These are phyloP conservation scores for Camellia oleifera DNA, from an alignment of 179 eudicot species.

Conservation along the genomic window DNA sequence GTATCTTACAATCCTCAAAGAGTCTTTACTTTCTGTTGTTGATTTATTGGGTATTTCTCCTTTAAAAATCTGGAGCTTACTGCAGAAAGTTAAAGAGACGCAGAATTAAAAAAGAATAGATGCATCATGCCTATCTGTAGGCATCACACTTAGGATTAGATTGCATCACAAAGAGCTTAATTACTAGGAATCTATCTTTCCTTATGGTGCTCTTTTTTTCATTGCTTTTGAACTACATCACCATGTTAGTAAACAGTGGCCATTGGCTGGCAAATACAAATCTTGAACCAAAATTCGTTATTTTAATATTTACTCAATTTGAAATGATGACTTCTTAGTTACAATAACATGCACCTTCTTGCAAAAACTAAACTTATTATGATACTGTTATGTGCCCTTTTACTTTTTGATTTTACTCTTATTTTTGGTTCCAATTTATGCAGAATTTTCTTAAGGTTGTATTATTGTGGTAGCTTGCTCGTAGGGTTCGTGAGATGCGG, in stretches of 20 bases:
- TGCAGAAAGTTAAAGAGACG: too few relatives aligned
- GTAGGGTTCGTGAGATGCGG: conserved; percentile 99
- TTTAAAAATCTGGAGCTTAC: too few relatives aligned
- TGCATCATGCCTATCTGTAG: too few relatives aligned
- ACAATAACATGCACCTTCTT: neutral
- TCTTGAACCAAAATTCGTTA: neutral
- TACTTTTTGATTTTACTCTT: too few relatives aligned
- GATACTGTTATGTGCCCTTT: neutral
- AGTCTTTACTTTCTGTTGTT: too few relatives aligned
- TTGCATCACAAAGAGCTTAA: too few relatives aligned
- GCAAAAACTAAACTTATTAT: neutral
- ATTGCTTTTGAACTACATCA: neutral
- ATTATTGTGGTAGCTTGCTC: conserved; percentile 69
- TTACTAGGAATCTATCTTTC: neutral
- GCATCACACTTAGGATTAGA: too few relatives aligned
- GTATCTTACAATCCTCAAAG: neutral
- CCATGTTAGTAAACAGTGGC: neutral
- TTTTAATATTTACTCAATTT: neutral
- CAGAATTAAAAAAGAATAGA: too few relatives aligned
- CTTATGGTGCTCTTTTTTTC: neutral
- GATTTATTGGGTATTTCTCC: too few relatives aligned
- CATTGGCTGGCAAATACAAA: neutral
- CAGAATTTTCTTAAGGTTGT: conserved; percentile 14
- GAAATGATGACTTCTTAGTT: neutral
- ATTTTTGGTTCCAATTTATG: neutral